Base-by-base conservation (phyloP, 2,329 filamentous ascomycete genomes). In the Ceratocystis destructans region DNA sequence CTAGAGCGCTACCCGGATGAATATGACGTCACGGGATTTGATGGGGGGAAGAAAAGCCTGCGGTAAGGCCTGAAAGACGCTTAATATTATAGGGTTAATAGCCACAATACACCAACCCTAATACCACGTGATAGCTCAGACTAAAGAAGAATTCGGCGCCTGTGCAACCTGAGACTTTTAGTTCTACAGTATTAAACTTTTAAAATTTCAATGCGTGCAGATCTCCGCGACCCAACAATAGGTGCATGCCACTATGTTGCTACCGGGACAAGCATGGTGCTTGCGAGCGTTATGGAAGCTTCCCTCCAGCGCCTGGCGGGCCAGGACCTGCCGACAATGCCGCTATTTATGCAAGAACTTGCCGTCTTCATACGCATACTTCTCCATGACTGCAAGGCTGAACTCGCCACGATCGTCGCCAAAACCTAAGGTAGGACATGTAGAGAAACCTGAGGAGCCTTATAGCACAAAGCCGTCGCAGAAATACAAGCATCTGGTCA, bases 1-100 rank as follows among this genome's bases (percentile, higher is more conserved):
- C 73, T 99, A 63, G 85, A 93, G 71, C 86, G 82, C 71, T 99
- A 97, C 77, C 92, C 93, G 0, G 85, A 89, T 45, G 94, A 99
- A 79, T 99, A 99, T 75, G 91, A 97, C 75, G 73, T 94, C 61
- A 80, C 79, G 17, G 84, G 86, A 70, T 90, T 84, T 75, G 88
- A 96, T 70, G 89, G 84, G 2, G 91, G 90, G 79, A 85, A 67
- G 81, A 83, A 37, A 7, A 63, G 46, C 48, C 22, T 68, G 15
- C n/a, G 15, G 2, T 5, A 15, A 5, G 5, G 22, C 2, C 3
- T 17, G n/a, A 22, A n/a, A 3, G 1, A 53, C 3, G 25, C 5
- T 22, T 50, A 59, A 33, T 50, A 3, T 10, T 1, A 53, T 53
- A 67, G 66, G 66, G 65, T 67, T 64, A 1, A 25, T 1, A 1